Base-by-base conservation (phyloP, 805 yeast species). In the Lipomyces japonicus region DNA sequence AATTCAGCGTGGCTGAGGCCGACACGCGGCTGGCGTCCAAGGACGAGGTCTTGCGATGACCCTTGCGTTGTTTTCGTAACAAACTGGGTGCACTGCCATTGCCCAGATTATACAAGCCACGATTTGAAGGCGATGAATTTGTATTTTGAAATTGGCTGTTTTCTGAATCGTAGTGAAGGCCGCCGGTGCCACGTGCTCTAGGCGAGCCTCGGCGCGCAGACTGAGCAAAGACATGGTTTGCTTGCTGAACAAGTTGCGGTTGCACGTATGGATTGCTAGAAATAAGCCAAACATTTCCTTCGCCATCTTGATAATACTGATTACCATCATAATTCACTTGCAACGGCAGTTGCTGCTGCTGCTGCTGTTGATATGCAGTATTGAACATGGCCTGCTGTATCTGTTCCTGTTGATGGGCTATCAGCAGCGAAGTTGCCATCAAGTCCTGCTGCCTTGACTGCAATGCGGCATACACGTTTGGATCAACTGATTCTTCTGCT, bases 381-480 rank as follows among this genome's bases (percentile, higher is more conserved):
- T 40, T 49, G 40, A 48, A 44, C 64, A 65, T 58, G 21, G 65
- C 67, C 2, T 48, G 57, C 52, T 66, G 68, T 31, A 65, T 60
- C 25, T 61, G 61, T 53, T 65, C 66, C 51, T 65, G 69, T 58
- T 65, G 69, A 46, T 65, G 69, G 25, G 66, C 61, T 37, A 65
- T 65, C 32, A 55, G 52, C 50, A 61, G 38, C 32, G 65, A 60
- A 21, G 69, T 65, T 6, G 65, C 65, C 48, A 61, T 38, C 42
- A 65, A 57, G 47, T 65, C 68, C 45, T 67, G 65, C 55, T 65
- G 68, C 45, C 61, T 64, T 31, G 67, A 64, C 36, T 65, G 67
- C 38, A 65, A 42, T n/a, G 63, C 66, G 3, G 67, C 65, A 42
- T 65, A 65, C 41, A 61, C 49, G 23, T 44, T 50, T 16, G 60